A percentile compares a stretch with the other conserved stretches of the same genome.
Evolutionary conservation across 176 grass and related monocot species (phyloP).

Genomic region (Avena eriantha): DNA sequence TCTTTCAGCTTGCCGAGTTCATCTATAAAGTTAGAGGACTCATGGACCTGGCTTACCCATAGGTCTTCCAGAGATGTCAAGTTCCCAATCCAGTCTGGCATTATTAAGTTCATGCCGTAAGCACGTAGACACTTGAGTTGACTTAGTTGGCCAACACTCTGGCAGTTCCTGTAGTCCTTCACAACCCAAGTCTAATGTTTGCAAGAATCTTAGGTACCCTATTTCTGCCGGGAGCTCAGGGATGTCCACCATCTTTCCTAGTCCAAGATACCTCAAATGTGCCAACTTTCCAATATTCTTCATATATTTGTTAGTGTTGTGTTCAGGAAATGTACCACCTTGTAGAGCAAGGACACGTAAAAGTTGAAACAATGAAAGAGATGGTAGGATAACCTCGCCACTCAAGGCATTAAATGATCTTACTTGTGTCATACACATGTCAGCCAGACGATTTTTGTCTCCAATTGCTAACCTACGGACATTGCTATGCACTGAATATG

Average conservation of each 20-base stretch:
- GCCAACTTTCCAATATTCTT: background rate
- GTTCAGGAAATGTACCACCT: background rate
- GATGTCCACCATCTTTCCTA: background rate
- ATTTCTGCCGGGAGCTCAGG: background rate
- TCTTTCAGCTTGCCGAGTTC: background rate
- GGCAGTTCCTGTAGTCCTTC: background rate
- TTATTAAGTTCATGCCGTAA: too few species aligned
- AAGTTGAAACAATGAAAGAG: background rate
- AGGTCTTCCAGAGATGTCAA: background rate
- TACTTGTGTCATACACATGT: background rate
- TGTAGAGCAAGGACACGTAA: slow-evolving; percentile 23
- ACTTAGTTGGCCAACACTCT: background rate
- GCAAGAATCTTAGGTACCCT: background rate
- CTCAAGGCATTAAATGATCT: background rate
- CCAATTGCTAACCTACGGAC: background rate
- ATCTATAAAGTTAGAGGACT: background rate
- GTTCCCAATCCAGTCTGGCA: background rate
- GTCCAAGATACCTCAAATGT: slow-evolving; percentile 27
- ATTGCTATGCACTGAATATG: too few species aligned
- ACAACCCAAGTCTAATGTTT: background rate
- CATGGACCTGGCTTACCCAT: background rate
- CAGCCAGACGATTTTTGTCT: background rate
- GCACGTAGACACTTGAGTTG: background rate
- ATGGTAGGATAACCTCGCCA: too few species aligned
- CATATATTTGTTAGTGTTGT: background rate